Conservation (phyloP, 768 basidiomycete species). For the Boletus bicolor region DNA sequence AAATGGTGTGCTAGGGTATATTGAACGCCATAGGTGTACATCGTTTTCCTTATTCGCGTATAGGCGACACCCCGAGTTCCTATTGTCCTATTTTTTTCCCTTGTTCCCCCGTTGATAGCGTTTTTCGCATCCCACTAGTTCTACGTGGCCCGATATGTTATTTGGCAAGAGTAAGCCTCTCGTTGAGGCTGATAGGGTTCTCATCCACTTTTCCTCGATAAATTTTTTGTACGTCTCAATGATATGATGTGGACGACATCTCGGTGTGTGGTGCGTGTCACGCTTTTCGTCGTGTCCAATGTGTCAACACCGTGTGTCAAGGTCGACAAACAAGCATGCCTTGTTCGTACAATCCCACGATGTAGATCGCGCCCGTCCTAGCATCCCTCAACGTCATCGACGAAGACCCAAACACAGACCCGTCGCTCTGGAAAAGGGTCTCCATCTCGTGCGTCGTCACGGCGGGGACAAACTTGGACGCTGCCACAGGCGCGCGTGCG, state of each 20-base stretch:
- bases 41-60: constrained; percentile 2
- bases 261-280: not conserved
- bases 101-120: not conserved
- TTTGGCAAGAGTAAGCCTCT: constrained; percentile 5
- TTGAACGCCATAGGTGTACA: constrained; percentile 20
- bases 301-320: not conserved
- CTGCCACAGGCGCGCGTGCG: constrained; percentile 39
- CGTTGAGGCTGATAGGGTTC: not conserved
- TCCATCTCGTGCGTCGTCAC: constrained; percentile 41
- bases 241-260: not conserved
- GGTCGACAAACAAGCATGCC: constrained; percentile 53
- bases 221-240: constrained; percentile 15
- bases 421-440: constrained; percentile 74
- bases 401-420: constrained; percentile 55
- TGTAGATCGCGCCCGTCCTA: constrained; percentile 45
- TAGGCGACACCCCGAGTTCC: constrained; percentile 17
- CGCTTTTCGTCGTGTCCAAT: not conserved
- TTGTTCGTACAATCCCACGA: constrained; percentile 56
- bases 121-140: not conserved
- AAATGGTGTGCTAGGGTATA: constrained; percentile 20
- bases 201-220: not conserved
- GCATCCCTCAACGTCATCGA: constrained; percentile 52
- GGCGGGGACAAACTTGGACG: constrained; percentile 38
- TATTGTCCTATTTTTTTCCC: not conserved
- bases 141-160: not conserved